Percentiles rank a stretch among this genome's conserved stretches.
Evolutionary conservation across 2,329 filamentous ascomycete species (phyloP).

Genomic region (Alternaria burnsii): DNA sequence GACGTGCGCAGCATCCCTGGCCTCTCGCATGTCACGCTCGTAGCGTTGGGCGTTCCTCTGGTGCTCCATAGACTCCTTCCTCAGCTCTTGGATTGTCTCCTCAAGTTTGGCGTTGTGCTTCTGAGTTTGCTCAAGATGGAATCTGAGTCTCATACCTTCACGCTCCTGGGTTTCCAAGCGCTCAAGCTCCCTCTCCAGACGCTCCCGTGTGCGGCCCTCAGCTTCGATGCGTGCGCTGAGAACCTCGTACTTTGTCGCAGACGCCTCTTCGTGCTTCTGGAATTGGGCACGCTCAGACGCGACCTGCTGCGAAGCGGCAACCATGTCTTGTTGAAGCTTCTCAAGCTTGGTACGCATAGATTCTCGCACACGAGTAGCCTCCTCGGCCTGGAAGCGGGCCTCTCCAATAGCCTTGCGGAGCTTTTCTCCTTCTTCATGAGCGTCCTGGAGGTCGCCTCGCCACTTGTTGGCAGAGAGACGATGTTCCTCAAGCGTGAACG

Average conservation of each 20-base stretch:
- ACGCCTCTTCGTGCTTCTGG: slow-evolving; percentile 71
- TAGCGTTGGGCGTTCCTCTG: slow-evolving; percentile 73
- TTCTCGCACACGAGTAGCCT: slow-evolving; percentile 85
- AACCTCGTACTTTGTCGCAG: slow-evolving; percentile 62
- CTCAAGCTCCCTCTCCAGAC: slow-evolving; percentile 58
- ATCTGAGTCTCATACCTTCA: slow-evolving; percentile 78
- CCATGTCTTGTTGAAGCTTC: slow-evolving; percentile 87
- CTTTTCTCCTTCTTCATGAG: slow-evolving; percentile 65
- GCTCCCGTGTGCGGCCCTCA: slow-evolving; percentile 54
- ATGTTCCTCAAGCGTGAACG: slow-evolving; percentile 71
- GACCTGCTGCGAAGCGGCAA: slow-evolving; percentile 77
- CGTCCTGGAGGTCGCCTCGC: slow-evolving; percentile 66
- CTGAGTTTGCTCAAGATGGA: slow-evolving; percentile 70
- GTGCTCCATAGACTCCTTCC: slow-evolving; percentile 74
- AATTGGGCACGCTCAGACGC: slow-evolving; percentile 82
- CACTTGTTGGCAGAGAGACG: slow-evolving; percentile 67
- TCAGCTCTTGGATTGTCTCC: slow-evolving; percentile 61
- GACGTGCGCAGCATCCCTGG: slow-evolving; percentile 77
- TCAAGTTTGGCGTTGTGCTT: slow-evolving; percentile 72
- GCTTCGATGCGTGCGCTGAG: slow-evolving; percentile 62
- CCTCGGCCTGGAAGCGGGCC: slow-evolving; percentile 80
- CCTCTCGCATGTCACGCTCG: slow-evolving; percentile 85
- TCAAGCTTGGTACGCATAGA: slow-evolving; percentile 85
- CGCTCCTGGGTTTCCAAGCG: slow-evolving; percentile 68
- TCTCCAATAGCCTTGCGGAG: slow-evolving; percentile 77